These are phyloP conservation scores for Amanita polypyramis DNA, from an alignment of 768 basidiomycete genomes.

Conservation along the genomic window DNA sequence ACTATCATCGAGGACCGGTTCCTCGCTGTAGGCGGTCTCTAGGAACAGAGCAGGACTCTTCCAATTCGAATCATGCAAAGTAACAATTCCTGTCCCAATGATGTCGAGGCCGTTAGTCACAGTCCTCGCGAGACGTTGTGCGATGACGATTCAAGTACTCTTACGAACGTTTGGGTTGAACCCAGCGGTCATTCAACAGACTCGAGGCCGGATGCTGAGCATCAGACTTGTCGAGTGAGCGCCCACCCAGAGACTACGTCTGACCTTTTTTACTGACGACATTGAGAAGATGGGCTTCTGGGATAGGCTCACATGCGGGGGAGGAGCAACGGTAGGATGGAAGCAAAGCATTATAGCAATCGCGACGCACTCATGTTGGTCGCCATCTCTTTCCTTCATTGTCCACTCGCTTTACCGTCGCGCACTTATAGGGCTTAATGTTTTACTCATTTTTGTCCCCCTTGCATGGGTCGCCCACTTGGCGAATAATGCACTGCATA, in stretches of 20 bases:
- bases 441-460: constrained; percentile 47
- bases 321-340: constrained; percentile 17
- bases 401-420: not conserved
- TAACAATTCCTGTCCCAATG: not conserved
- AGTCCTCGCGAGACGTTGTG: not conserved
- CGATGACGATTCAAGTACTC: not conserved
- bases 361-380: constrained; percentile 24
- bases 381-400: constrained; percentile 1
- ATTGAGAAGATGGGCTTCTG: constrained; percentile 10
- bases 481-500: constrained; percentile 18
- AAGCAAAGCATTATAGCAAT: constrained; percentile 23
- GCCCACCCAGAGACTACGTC: not conserved
- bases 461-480: constrained; percentile 52
- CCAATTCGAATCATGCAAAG: not conserved
- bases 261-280: not conserved
- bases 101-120: not conserved
- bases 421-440: constrained; percentile 39
- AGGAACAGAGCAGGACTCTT: constrained; percentile 1
- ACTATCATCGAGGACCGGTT: not conserved
- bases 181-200: not conserved
- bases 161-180: not conserved
- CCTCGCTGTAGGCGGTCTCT: not conserved
- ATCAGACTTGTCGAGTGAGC: not conserved
- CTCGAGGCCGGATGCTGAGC: not conserved
- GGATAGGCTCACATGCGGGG: constrained; percentile 17